Conservation (phyloP, 2,329 filamentous ascomycete genomes). For the Penicillium sp. region DNA sequence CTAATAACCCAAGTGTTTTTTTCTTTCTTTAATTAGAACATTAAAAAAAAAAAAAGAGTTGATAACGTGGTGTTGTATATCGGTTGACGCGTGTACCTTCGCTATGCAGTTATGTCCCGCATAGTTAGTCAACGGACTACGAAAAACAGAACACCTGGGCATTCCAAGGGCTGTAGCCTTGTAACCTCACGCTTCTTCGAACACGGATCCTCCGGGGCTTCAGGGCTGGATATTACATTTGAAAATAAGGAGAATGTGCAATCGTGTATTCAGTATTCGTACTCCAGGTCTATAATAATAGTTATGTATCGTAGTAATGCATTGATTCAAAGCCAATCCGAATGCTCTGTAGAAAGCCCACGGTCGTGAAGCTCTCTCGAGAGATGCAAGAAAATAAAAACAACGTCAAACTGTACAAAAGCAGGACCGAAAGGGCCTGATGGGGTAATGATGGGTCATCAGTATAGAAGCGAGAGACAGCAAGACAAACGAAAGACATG, state of each 20-base stretch:
- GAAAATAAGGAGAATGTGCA: neutral
- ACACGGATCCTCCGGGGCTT: no score
- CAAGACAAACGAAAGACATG: constrained; percentile 22
- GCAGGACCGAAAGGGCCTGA: constrained; percentile 10
- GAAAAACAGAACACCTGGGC: no score
- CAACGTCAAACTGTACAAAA: constrained; percentile 23
- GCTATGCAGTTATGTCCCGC: no score
- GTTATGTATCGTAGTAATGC: constrained; percentile 6
- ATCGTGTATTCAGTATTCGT: neutral
- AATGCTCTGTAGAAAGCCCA: constrained; percentile 20
- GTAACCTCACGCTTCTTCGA: no score
- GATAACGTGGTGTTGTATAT: no score
- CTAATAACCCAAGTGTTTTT: no score
- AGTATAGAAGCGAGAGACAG: constrained; percentile 15
- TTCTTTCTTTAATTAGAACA: no score
- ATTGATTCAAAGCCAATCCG: constrained; percentile 8
- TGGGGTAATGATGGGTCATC: constrained; percentile 16
- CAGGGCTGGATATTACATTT: neutral
- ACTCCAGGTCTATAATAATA: neutral
- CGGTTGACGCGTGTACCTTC: no score
- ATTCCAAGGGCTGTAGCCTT: no score
- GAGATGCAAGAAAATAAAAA: constrained; percentile 24
- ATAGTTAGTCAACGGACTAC: no score
- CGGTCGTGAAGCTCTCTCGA: constrained; percentile 15
- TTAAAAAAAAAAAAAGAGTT: no score